Base-by-base conservation (phyloP, 2,329 filamentous ascomycete species). In the Arachnopeziza araneosa region DNA sequence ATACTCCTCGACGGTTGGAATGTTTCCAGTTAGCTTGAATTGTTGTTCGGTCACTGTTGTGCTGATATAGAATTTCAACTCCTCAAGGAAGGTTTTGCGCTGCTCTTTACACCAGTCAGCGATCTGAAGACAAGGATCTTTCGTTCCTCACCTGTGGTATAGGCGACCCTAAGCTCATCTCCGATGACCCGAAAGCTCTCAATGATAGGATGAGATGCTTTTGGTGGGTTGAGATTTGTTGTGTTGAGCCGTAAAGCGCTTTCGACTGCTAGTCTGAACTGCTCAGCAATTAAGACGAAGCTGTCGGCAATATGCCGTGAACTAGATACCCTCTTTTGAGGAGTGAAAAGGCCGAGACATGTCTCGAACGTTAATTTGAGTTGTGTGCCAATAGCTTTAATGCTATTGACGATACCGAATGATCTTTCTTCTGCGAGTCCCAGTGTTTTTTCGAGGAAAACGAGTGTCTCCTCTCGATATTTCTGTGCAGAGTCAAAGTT, bases 1-100 rank as follows among this genome's bases (percentile, higher is more conserved):
- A 57, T 67, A 70, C 26, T 69, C 61, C 19, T 65, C 57, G 1
- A 69, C 6, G 1, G 66, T 67, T 1, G 67, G 65, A 2, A 70
- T 24, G 4, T 54, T 36, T 1, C 58, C 62, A 8, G 52, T 56
- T 21, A 68, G 50, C 24, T 61, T 61, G 14, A 49, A 55, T 1
- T n/a, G 49, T 50, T 70, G 68, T 54, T 70, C 68, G 17, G 56
- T 56, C 50, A 66, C 59, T 1, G 64, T 63, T 6, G 58, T 63
- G 21, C 51, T 24, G 50, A 69, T 66, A 51, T 64, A 67, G 14
- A 61, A 63, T 9, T 58, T 58, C 26, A 69, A 55, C 48, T 65
- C 62, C 9, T 69, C 61, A 24, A 63, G 63, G 58, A 69, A 63
- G 10, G 60, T 60, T 52, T 56, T 58, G 9, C 58, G 49, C 59